A percentile compares a stretch with the other conserved stretches of the same genome.
Conservation (phyloP, 768 basidiomycete species). For the Calocybe indica region DNA sequence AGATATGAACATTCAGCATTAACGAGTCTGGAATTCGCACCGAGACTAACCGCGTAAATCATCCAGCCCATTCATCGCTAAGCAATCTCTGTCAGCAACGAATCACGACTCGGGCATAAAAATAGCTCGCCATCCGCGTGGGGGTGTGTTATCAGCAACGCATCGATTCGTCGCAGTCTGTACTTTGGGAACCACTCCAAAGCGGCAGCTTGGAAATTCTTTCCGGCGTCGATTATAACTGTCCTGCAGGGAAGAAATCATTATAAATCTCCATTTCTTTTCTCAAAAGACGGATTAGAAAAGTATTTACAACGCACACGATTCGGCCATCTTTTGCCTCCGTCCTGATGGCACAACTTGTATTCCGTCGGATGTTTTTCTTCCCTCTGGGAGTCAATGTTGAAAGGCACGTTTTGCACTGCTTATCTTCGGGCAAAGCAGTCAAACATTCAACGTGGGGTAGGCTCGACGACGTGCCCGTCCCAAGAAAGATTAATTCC, state of each 20-base stretch:
- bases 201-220: slow-evolving; percentile 63
- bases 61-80: slow-evolving; percentile 86
- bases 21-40: not conserved
- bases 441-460: slow-evolving; percentile 76
- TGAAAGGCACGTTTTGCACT: slow-evolving; percentile 63
- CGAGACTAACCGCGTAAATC: slow-evolving; percentile 65
- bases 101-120: slow-evolving; percentile 1
- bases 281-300: not conserved
- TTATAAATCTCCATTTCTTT: slow-evolving; percentile 3
- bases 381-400: slow-evolving; percentile 64
- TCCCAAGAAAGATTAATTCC: slow-evolving; percentile 80
- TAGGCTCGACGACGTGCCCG: slow-evolving; percentile 71
- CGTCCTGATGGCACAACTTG: slow-evolving; percentile 60
- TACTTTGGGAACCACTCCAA: slow-evolving; percentile 58
- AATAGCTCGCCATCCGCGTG: slow-evolving; percentile 64
- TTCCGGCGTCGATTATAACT: slow-evolving; percentile 79
- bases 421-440: slow-evolving; percentile 39
- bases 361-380: slow-evolving; percentile 84
- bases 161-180: slow-evolving; percentile 52
- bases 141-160: slow-evolving; percentile 77
- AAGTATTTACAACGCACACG: slow-evolving; percentile 44
- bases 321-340: slow-evolving; percentile 29
- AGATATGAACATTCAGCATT: slow-evolving; percentile 2
- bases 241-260: slow-evolving; percentile 38
- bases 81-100: not conserved